Percentiles rank a stretch among this genome's conserved stretches.
These are phyloP conservation scores for Aureobasidium pullulans DNA, from an alignment of 2,329 filamentous ascomycete genomes.

Conservation along the genomic window DNA sequence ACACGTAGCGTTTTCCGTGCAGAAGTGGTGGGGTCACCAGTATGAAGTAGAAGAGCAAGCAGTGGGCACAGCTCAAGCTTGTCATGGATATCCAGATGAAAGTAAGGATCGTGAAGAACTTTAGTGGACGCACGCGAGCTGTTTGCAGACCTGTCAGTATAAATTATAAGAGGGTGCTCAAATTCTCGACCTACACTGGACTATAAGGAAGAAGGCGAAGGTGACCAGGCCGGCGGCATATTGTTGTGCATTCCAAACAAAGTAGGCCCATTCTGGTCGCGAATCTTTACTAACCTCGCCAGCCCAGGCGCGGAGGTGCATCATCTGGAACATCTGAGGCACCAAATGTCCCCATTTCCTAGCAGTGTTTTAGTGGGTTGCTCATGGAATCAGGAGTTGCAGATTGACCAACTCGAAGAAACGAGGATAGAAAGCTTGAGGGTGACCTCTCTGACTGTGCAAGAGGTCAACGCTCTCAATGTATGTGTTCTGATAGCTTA, in stretches of 20 bases:
- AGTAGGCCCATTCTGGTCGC: neutral
- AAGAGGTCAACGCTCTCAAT: neutral
- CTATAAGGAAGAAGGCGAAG: slow-evolving; percentile 6
- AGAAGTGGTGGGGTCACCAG: neutral
- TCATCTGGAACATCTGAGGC: slow-evolving; percentile 2
- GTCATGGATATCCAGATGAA: slow-evolving; percentile 7
- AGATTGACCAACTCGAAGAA: neutral
- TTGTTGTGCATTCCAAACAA: slow-evolving; percentile 10
- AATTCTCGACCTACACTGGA: neutral
- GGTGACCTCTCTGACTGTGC: neutral
- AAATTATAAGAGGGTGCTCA: neutral
- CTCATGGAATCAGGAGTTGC: neutral
- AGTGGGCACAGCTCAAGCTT: slow-evolving; percentile 6
- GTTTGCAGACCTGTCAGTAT: neutral
- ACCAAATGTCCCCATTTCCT: neutral
- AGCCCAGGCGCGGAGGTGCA: slow-evolving; percentile 3
- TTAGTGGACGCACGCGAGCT: slow-evolving; percentile 2
- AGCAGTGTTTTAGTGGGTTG: neutral
- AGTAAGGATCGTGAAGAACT: neutral
- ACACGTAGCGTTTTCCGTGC: neutral
- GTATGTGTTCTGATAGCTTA: neutral
- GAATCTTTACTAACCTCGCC: neutral
- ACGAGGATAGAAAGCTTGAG: neutral
- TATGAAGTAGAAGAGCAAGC: neutral
- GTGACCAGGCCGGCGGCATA: neutral